phyloP scores from a whole-genome alignment of 805 yeast genomes.

The Cyberlindnera lachancei region DNA sequence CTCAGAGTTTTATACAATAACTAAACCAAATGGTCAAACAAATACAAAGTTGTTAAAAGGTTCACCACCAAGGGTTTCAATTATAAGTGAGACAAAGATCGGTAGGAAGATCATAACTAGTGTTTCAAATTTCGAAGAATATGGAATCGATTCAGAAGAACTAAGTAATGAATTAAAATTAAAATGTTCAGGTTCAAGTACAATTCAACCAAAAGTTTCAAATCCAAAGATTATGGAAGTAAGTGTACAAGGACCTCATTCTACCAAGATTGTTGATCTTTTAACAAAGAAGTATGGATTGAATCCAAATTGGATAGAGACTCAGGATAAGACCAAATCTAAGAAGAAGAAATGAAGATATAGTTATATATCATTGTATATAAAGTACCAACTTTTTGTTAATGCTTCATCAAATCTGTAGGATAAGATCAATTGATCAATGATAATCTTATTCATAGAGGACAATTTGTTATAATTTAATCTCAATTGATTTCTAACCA shows the following conservation, averaged over 20 bases:
- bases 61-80: slow-evolving; percentile 52
- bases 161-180: slow-evolving; percentile 64
- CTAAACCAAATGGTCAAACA: slow-evolving; percentile 29
- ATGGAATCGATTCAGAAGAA: slow-evolving; percentile 52
- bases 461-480: slow-evolving; percentile 3
- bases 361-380: no score
- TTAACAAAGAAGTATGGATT: slow-evolving; percentile 54
- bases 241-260: slow-evolving; percentile 88
- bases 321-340: slow-evolving; percentile 52
- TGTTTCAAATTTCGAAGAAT: slow-evolving; percentile 62
- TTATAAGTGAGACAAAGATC: slow-evolving; percentile 66
- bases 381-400: not conserved
- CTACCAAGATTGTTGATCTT: slow-evolving; percentile 48
- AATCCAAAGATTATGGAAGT: slow-evolving; percentile 58
- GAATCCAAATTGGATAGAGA: slow-evolving; percentile 55
- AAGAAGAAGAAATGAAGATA: slow-evolving; percentile 32
- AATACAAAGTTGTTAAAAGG: slow-evolving; percentile 46
- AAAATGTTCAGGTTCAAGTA: slow-evolving; percentile 84
- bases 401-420: slow-evolving; percentile 7
- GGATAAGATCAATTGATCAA: not conserved
- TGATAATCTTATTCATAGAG: not conserved
- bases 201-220: slow-evolving; percentile 53
- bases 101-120: slow-evolving; percentile 79
- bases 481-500: slow-evolving; percentile 9
- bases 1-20: slow-evolving; percentile 42